Percentiles rank a stretch among this genome's conserved stretches.
Conservation (phyloP, 2,329 filamentous ascomycete species). For the Mycocentrospora acerina region DNA sequence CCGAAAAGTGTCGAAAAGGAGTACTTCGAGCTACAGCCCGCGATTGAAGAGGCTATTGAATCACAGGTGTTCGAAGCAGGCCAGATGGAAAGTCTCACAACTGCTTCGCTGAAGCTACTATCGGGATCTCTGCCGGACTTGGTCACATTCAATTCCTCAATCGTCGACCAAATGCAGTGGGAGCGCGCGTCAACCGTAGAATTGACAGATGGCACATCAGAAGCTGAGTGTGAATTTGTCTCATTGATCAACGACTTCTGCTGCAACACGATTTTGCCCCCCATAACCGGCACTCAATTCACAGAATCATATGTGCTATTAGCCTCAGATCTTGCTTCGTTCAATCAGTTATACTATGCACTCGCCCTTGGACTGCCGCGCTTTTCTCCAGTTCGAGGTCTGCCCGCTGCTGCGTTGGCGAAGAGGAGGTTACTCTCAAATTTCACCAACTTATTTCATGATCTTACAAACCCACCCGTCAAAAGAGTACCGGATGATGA, state of each 20-base stretch:
- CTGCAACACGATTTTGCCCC: slow-evolving; percentile 52
- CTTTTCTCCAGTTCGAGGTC: slow-evolving; percentile 55
- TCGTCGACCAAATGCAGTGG: slow-evolving; percentile 64
- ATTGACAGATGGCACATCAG: slow-evolving; percentile 40
- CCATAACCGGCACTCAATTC: slow-evolving; percentile 55
- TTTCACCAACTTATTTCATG: slow-evolving; percentile 27
- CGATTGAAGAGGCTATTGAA: slow-evolving; percentile 31
- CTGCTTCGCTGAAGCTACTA: slow-evolving; percentile 32
- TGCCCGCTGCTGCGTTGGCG: slow-evolving; percentile 37
- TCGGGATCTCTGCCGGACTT: slow-evolving; percentile 54
- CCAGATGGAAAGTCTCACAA: slow-evolving; percentile 45
- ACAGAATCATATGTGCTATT: slow-evolving; percentile 47
- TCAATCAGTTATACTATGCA: slow-evolving; percentile 57
- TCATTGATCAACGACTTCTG: slow-evolving; percentile 59
- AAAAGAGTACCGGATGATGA: slow-evolving; percentile 32
- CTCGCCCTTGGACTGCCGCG: slow-evolving; percentile 58
- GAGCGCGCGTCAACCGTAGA: slow-evolving; percentile 57
- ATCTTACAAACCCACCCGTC: slow-evolving; percentile 29
- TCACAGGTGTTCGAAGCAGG: slow-evolving; percentile 53
- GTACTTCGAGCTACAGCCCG: slow-evolving; percentile 31
- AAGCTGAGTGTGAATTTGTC: slow-evolving; percentile 50
- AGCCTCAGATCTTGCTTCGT: slow-evolving; percentile 56
- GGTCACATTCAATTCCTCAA: slow-evolving; percentile 60
- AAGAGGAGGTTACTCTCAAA: slow-evolving; percentile 33
- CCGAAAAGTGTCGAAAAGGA: slow-evolving; percentile 19